A percentile compares a stretch with the other conserved stretches of the same genome.
These are phyloP conservation scores for Colletotrichum godetiae DNA, from an alignment of 2,329 filamentous ascomycete genomes.

Conservation along the genomic window DNA sequence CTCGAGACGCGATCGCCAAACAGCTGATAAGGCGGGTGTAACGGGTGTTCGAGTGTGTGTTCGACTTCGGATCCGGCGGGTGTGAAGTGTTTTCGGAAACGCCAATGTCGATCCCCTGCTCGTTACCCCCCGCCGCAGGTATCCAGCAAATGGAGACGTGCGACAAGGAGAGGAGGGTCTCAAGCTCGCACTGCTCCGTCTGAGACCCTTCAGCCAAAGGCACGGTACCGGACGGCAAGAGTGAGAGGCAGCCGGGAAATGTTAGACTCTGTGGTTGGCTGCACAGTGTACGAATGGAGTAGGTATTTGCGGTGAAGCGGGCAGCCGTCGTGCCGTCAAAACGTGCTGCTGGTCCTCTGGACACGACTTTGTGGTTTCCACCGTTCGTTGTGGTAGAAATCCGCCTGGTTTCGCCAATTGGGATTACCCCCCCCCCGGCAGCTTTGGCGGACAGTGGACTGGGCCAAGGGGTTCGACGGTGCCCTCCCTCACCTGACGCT, in stretches of 20 bases:
- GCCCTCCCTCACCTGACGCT: conserved; percentile 30
- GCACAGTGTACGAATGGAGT: background rate
- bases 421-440: conserved; percentile 26
- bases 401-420: conserved; percentile 26
- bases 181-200: too few species aligned
- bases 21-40: background rate
- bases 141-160: background rate
- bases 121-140: conserved; percentile 6
- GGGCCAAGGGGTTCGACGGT: background rate
- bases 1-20: conserved; percentile 14
- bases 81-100: conserved; percentile 15
- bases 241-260: background rate
- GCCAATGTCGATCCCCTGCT: conserved; percentile 17
- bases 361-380: background rate
- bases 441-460: conserved; percentile 21
- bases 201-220: too few species aligned
- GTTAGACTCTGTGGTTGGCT: background rate
- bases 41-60: background rate
- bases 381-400: background rate
- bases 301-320: background rate
- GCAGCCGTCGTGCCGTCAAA: background rate
- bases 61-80: conserved; percentile 27
- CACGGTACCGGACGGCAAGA: background rate
- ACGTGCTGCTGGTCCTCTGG: background rate
- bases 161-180: background rate